Conservation (phyloP, 306 rosid species). For the Cucurbita moschata region DNA sequence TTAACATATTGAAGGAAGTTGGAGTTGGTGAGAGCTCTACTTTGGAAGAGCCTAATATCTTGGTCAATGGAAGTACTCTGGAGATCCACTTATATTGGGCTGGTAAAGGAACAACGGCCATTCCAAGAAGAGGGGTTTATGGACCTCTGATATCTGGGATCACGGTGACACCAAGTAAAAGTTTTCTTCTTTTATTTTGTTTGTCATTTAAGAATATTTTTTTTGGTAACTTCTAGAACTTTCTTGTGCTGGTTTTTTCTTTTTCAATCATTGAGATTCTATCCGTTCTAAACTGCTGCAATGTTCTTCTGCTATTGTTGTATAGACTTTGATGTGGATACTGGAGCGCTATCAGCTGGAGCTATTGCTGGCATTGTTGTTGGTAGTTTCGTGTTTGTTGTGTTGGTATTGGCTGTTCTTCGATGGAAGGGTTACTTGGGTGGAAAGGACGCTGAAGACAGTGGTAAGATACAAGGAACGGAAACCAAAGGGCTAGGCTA, state of each 20-base stretch:
- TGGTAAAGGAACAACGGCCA: constrained; percentile 63
- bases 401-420: constrained; percentile 28
- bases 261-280: background rate
- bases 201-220: background rate
- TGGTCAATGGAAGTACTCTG: constrained; percentile 36
- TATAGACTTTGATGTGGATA: constrained; percentile 32
- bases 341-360: constrained; percentile 35
- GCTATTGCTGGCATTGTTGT: constrained; percentile 52
- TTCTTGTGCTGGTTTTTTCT: background rate
- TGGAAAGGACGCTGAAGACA: constrained; percentile 29
- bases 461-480: constrained; percentile 20
- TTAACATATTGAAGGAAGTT: constrained; percentile 41
- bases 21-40: constrained; percentile 31
- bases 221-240: background rate
- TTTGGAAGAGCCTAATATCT: constrained; percentile 22
- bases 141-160: constrained; percentile 85
- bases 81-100: constrained; percentile 65
- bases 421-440: constrained; percentile 34
- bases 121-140: constrained; percentile 55
- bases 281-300: background rate
- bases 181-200: background rate
- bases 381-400: constrained; percentile 20
- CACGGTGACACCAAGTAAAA: constrained; percentile 50
- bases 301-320: background rate
- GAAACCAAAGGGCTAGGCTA: too few relatives aligned